Evolutionary conservation across 2,329 filamentous ascomycete species (phyloP), one percentile per base, ranked within the genome.

Genomic region (Samsoniella hepiali): DNA sequence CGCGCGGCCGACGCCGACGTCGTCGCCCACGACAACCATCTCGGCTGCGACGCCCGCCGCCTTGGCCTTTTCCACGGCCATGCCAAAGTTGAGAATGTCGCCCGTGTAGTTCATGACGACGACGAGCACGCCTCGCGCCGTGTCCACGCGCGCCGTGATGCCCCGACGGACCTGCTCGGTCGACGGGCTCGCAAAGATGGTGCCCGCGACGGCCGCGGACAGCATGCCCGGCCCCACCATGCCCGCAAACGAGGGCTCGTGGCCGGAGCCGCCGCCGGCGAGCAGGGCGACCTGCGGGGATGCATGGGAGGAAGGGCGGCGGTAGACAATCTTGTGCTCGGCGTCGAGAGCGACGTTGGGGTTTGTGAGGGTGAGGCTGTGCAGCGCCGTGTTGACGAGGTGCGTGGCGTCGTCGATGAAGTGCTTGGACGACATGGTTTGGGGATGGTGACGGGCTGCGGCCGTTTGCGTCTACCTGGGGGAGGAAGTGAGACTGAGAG

Each of bases 101-200:
- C 91, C 91, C 1, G 92, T 96, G 76, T 96, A 96, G 75, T 97
- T 97, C 91, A 96, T 97, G 36, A 96, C 91, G 6, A 93, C 88
- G n/a, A 97, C 90, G 47, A 97, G 75, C 1, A 97, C 90, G 31
- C 93, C 94, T 66, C 86, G 84, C 51, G 84, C 81, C 3, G 84
- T 83, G 65, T 91, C 86, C 3, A 96, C 90, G 27, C 91, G 83
- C 49, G 87, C 84, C 71, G 88, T 84, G 60, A 96, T 89, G 64
- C 88, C 91, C 68, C 85, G 82, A 62, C 91, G 86, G 62, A 97
- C 88, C 78, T 97, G 93, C 76, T 95, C 88, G 0, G 91, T 89
- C 6, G 85, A 88, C 0, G 91, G 91, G 22, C 88, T 91, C 7
- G 91, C 91, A 72, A 96, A 96, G 70, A 96, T 93, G 3, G 91